Percentiles rank a stretch among this genome's conserved stretches.
These are phyloP conservation scores for Stephanodiscus triporus DNA, from an alignment of 108 stramenopile genomes.

Conservation along the genomic window DNA sequence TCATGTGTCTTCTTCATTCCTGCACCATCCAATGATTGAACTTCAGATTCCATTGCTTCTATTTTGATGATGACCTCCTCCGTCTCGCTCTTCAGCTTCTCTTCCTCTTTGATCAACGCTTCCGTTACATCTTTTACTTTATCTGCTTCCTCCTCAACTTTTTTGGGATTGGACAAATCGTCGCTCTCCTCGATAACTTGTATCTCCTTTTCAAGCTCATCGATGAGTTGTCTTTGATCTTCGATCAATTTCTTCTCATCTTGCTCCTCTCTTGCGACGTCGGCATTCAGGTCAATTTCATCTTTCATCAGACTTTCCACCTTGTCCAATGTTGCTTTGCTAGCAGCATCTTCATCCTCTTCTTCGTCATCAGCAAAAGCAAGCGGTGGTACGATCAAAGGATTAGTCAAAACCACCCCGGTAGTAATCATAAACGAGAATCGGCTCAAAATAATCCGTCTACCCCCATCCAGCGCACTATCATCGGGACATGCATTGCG, in stretches of 20 bases:
- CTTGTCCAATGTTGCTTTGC: constrained; percentile 7
- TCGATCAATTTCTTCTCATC: constrained; percentile 43
- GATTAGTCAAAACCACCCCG: background rate
- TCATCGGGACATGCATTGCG: background rate
- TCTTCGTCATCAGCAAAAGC: constrained; percentile 1
- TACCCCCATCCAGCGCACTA: background rate
- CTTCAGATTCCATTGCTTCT: constrained; percentile 44
- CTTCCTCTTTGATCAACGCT: constrained; percentile 34
- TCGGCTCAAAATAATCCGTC: background rate
- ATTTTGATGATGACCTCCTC: constrained; percentile 45
- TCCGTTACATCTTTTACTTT: constrained; percentile 28
- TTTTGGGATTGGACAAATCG: constrained; percentile 8
- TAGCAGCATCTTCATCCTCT: background rate
- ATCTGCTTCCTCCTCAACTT: constrained; percentile 21
- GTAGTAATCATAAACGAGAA: background rate
- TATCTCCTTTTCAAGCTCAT: constrained; percentile 38
- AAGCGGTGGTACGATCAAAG: background rate
- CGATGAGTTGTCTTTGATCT: constrained; percentile 37
- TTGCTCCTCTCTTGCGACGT: constrained; percentile 25
- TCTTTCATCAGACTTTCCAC: constrained; percentile 33
- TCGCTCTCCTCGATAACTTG: constrained; percentile 21
- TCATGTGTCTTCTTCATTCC: background rate
- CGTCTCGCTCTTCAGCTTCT: constrained; percentile 46
- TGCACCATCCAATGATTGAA: constrained; percentile 21
- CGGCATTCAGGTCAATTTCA: constrained; percentile 27